Base-by-base conservation (phyloP, 208 protist species). In the Leishmania martiniquensis region DNA sequence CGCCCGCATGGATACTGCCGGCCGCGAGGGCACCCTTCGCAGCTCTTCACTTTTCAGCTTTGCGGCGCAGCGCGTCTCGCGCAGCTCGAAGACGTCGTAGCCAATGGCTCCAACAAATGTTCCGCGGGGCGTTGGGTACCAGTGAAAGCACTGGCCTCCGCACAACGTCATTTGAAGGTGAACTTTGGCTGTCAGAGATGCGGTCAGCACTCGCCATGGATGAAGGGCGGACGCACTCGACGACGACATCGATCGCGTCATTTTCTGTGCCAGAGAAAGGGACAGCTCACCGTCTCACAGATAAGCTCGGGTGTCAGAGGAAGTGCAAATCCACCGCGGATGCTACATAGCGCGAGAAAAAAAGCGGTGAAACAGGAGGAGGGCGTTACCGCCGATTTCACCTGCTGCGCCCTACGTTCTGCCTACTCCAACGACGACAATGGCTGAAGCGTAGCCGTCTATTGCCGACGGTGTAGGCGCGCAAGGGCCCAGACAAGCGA, bases 81-180 rank as follows among this genome's bases (percentile, higher is more conserved):
- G 85, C 15, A 96, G 76, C 59, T 96, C 92, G 63, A 86, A 93
- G 9, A 84, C 90, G 22, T 60, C 55, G 32, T 83, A 60, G 22
- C 77, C 52, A 1, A 96, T 70, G 34, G 85, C 81, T 25, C 92
- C 92, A 22, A 94, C 77, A 73, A 82, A 96, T 0, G 87, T 92
- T 57, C 69, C 57, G 15, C 86, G 68, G 22, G 76, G 74, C 15
- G 89, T 93, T 15, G 32, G 80, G 29, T 83, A 72, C 90, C 92
- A 96, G 55, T 89, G 92, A 55, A 96, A 96, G 78, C 92, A 96
- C 75, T 96, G 92, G 0, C 92, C 92, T 32, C 90, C 89, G 71
- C 85, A 88, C 32, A 96, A 79, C 0, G 89, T 93, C 82, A 85
- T 86, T 25, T 66, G 79, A 52, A 96, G 70, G 75, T 91, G 70